Evolutionary conservation across 768 basidiomycete genomes (phyloP), one percentile per base, ranked within the genome.

Genomic region (Galerina sulciceps): DNA sequence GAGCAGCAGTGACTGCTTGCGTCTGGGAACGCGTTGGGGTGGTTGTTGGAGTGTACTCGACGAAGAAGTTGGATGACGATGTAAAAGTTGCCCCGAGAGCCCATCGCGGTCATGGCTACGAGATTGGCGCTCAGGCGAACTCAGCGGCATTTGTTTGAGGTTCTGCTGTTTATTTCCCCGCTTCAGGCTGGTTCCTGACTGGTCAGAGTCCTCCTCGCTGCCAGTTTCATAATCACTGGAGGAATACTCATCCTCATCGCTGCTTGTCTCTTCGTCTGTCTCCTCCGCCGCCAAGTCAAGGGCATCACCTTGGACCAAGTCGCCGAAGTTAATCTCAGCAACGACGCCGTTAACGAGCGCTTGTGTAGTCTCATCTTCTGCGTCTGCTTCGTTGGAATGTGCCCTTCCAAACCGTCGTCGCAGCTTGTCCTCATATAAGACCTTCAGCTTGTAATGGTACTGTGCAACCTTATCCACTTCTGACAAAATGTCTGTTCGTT

Each of bases 361-460:
- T 60, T 85, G 86, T 4, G 90, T 83, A n/a, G 89, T 90, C 67
- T 94, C 91, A 62, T 97, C 93, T 68, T 93, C 90, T 1, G 84
- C 86, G 59, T 88, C 86, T 1, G 82, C 84, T 44, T 84, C 86
- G 52, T 73, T 69, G 75, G 73, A 54, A 75, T 71, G 81, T 17
- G 78, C 81, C 55, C 84, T 83, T 42, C 86, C 85, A 72, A 99
- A 95, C 38, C 95, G 82, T 45, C 89, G 81, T n/a, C 94, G 83
- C 46, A 99, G 79, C 75, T 93, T 96, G 68, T 89, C 90, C 74
- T 99, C 97, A 68, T 97, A 90, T 10, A 92, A 81, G 23, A 98
- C 80, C 78, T 99, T 99, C 59, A 96, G 84, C 70, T 90, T 88
- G 76, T 98, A 97, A 73, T 99, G 96, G 70, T 99, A 96, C 45